Evolutionary conservation across 106 monocot species (phyloP).

Genomic region (Apostasia ramifera): DNA sequence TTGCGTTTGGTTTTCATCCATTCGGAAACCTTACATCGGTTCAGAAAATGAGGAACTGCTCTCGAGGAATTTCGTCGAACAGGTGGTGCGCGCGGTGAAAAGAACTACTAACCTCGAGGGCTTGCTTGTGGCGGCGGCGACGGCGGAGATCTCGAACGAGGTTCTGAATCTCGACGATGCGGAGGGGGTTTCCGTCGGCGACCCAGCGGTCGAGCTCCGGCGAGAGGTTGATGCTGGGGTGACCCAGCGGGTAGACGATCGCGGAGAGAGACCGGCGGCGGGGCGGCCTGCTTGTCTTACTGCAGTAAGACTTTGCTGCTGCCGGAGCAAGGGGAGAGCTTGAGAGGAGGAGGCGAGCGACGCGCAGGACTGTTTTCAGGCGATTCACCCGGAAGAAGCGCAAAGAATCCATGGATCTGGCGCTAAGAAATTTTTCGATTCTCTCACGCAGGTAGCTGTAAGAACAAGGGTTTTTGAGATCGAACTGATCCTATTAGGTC

Average conservation of each 20-base stretch:
- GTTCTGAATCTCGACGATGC: slow-evolving; percentile 33
- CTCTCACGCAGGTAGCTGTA: no score
- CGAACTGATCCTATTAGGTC: no score
- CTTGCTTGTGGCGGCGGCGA: slow-evolving; percentile 42
- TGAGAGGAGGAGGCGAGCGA: neutral
- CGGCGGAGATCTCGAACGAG: slow-evolving; percentile 52
- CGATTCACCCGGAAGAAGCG: neutral
- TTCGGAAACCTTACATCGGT: slow-evolving; percentile 50
- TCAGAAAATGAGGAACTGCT: neutral
- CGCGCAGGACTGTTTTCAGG: neutral
- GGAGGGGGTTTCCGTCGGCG: slow-evolving; percentile 24
- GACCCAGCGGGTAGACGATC: slow-evolving; percentile 40
- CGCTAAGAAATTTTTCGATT: neutral
- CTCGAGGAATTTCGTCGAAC: neutral
- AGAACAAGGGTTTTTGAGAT: no score
- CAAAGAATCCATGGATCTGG: neutral
- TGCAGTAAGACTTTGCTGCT: slow-evolving; percentile 2
- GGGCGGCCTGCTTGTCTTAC: neutral
- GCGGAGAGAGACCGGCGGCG: slow-evolving; percentile 24
- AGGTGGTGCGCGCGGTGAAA: neutral
- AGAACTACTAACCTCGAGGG: slow-evolving; percentile 42
- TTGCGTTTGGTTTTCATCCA: slow-evolving; percentile 60
- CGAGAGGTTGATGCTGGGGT: slow-evolving; percentile 37
- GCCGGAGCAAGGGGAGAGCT: neutral
- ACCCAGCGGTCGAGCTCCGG: slow-evolving; percentile 60